Evolutionary conservation across 2,329 filamentous ascomycete genomes (phyloP), one percentile per base, ranked within the genome.

Genomic region (Blumeria hordei): DNA sequence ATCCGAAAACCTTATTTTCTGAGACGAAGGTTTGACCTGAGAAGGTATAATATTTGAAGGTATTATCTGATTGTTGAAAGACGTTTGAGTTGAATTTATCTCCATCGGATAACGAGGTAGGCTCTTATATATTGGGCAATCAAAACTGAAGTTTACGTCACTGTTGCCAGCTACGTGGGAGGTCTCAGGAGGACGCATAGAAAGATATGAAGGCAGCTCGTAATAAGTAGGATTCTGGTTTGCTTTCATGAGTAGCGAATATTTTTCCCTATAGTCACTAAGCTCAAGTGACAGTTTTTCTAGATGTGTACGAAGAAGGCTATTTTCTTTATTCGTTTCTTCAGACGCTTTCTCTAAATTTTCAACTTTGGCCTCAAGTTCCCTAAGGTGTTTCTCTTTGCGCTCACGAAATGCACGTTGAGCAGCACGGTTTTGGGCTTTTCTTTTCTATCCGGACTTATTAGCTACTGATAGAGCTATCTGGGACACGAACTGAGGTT

Each of bases 361-460:
- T 47, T 81, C 74, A 2, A 86, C 79, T 67, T 86, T 85, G 57
- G 74, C 83, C 69, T 94, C 88, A 1, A 93, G 74, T 60, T 88
- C 83, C 66, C 87, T 87, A 51, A 93, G 67, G 63, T 93, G 88
- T 70, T 85, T 90, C 68, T 95, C 88, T 69, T 95, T 95, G 59
- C 88, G 84, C 67, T 95, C 88, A 55, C 88, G 80, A 74, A 95
- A 95, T 6, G 88, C 88, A 57, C 88, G 79, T 69, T 95, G 88
- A 4, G 88, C 88, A 10, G 88, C 88, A 61, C 88, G 79, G 62
- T 95, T 95, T 65, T 95, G 88, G 9, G 92, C 92, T 71, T 98
- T 98, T 62, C 88, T 83, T 71, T 94, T 93, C 87, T 94, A 63
- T 50, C 18, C 8, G 33, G 16, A 28, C 21, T 11, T 47, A 47